Base-by-base conservation (phyloP, 2,329 filamentous ascomycete species). In the Teratosphaeria gauchensis region DNA sequence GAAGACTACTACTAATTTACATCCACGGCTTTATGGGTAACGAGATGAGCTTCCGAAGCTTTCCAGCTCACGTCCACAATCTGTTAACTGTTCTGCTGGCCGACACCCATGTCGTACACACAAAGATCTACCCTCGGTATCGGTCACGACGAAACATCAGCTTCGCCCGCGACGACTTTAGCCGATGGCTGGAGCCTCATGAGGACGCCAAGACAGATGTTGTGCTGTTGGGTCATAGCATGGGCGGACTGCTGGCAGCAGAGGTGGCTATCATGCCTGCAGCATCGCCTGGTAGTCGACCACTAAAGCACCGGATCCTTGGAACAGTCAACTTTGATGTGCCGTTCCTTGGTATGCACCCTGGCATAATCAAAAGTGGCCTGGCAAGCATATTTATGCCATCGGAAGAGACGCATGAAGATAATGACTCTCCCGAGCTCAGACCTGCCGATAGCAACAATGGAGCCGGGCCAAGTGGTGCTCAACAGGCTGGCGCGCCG, bases 1-100 rank as follows among this genome's bases (percentile, higher is more conserved):
- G 84, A 55, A 81, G 78, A 30, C 78, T 96, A 28, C 80, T 96
- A 1, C 71, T 95, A 24, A 78, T 96, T 56, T 96, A 91, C 71
- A 85, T 96, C 58, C 92, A 96, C 76, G 91, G 92, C 61, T 96
- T 95, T 75, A 87, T 94, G 80, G 91, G 92, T 56, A 87, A 89
- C 60, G 89, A 94, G 72, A 87, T 88, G 33, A 95, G 89, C 59
- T 96, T 96, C 70, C 83, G 86, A 62, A 89, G 87, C 52, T 95
- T 96, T 66, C 92, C 92, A 0, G 88, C 88, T 7, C 90, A 96
- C 75, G 83, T 96, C 3, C 92, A 96, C 72, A 83, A 85, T 65
- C 80, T 89, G 38, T 78, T 95, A 46, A 84, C 84, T 12, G 77
- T 83, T 8, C 78, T 85, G 0, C 75, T 96, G 12, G 77, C 78